Evolutionary conservation across 108 stramenopile species (phyloP), one percentile per base, ranked within the genome.

Genomic region (Asterionellopsis glacialis): DNA sequence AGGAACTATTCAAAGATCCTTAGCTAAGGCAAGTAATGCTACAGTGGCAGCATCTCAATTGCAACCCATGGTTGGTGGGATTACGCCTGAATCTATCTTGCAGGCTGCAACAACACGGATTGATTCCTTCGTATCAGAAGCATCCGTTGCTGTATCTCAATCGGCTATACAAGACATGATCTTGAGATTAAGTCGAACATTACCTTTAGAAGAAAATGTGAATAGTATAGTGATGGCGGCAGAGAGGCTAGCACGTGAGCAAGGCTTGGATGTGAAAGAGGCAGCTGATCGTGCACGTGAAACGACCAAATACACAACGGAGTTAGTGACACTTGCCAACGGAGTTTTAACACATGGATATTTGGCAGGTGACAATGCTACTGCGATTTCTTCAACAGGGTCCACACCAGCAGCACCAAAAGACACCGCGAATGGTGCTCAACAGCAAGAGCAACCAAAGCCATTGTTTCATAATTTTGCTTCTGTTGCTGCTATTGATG

Each of bases 251-350:
- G 70, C 79, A 18, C 27, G 40, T 18, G 62, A 63, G 45, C 65
- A 67, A 43, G 77, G 77, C 13, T 45, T 79, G 16, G 71, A 79
- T 42, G 66, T 79, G 23, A 55, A 69, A 11, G 73, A 64, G 33
- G 83, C 84, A 33, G 72, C 84, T 7, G 78, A 66, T 57, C 75
- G 69, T 27, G 84, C 88, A 11, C 61, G 75, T 38, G 80, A 85
- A 24, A 80, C 85, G 22, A 76, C 83, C 38, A 63, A 73, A 27
- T 81, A 79, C 44, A 84, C 85, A 19, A 75, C 77, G 10, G 65
- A 75, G 27, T 56, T 90, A n/a, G 68, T 84, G 0, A 57, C 67
- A 42, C 62, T 79, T 44, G 83, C 83, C 44, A 90, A 90, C 48
- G 61, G 41, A 9, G 69, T 86, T 0, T 67, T 87, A n/a, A 66